A percentile compares a stretch with the other conserved stretches of the same genome.
Conservation (phyloP, 306 rosid genomes). For the Fragaria iinumae region DNA sequence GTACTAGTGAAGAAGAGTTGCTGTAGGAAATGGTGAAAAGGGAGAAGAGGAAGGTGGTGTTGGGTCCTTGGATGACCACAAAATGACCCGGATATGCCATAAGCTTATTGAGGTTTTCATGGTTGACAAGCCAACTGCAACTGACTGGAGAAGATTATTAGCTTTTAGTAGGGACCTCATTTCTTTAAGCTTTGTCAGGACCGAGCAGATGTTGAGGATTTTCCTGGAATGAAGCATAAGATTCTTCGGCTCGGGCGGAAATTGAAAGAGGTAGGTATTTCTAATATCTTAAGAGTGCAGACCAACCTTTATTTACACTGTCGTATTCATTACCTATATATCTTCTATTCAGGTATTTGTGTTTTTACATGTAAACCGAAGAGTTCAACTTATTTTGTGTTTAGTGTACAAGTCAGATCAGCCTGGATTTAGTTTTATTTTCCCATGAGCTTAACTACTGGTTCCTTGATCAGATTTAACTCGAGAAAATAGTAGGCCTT, state of each 20-base stretch:
- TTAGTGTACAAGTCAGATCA: not conserved
- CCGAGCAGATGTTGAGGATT: constrained; percentile 47
- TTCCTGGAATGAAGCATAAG: constrained; percentile 69
- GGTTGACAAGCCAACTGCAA: constrained; percentile 82
- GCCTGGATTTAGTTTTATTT: not conserved
- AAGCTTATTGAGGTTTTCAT: constrained; percentile 85
- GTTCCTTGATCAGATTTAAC: not conserved
- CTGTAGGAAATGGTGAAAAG: constrained; percentile 21
- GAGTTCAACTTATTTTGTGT: not conserved
- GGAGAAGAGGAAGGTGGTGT: constrained; percentile 27
- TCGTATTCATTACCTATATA: not conserved
- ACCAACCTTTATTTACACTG: not conserved
- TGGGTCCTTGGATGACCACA: constrained; percentile 44
- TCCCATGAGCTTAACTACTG: not conserved
- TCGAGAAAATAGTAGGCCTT: not conserved
- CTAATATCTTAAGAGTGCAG: not conserved
- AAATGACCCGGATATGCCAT: constrained; percentile 63
- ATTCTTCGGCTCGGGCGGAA: constrained; percentile 76
- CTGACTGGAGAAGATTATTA: constrained; percentile 81
- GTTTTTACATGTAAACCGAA: not conserved
- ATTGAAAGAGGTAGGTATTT: constrained; percentile 66
- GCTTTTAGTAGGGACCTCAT: constrained; percentile 88
- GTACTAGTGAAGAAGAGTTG: constrained; percentile 28
- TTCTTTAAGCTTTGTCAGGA: constrained; percentile 58
- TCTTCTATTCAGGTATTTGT: not conserved